Conservation (phyloP, 441 rosid species). For the Adansonia madagascariensis region DNA sequence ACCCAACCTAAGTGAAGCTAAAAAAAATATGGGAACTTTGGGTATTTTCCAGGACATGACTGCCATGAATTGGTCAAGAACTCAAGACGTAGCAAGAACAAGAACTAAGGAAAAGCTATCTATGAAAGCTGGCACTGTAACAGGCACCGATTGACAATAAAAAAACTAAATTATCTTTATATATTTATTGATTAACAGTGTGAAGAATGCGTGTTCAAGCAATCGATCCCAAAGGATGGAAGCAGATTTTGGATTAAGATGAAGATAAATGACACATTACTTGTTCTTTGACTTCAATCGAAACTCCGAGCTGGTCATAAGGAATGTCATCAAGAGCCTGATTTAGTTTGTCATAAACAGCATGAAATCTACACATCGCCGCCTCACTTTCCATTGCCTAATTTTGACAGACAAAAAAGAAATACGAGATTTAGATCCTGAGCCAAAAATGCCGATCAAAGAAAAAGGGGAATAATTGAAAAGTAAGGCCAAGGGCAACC, state of each 20-base stretch:
- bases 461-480: not conserved
- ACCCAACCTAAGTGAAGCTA: constrained; percentile 15
- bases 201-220: constrained; percentile 7
- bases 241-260: not conserved
- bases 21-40: not conserved
- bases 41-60: not conserved
- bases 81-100: not conserved
- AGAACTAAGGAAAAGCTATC: not conserved
- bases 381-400: constrained; percentile 71
- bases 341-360: constrained; percentile 48
- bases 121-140: not conserved
- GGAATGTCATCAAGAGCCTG: constrained; percentile 53
- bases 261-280: constrained; percentile 35
- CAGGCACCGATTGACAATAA: not conserved
- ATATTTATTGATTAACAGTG: not conserved
- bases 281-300: constrained; percentile 65
- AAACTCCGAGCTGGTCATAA: constrained; percentile 52
- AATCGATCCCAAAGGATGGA: constrained; percentile 21
- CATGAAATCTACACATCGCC: constrained; percentile 53
- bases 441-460: not conserved
- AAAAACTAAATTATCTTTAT: not conserved
- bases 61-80: not conserved
- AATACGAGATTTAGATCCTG: constrained; percentile 2
- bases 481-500: not conserved
- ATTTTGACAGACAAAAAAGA: constrained; percentile 13